These are phyloP conservation scores for Cryphonectria radicalis DNA, from an alignment of 2,329 filamentous ascomycete species.

Conservation along the genomic window DNA sequence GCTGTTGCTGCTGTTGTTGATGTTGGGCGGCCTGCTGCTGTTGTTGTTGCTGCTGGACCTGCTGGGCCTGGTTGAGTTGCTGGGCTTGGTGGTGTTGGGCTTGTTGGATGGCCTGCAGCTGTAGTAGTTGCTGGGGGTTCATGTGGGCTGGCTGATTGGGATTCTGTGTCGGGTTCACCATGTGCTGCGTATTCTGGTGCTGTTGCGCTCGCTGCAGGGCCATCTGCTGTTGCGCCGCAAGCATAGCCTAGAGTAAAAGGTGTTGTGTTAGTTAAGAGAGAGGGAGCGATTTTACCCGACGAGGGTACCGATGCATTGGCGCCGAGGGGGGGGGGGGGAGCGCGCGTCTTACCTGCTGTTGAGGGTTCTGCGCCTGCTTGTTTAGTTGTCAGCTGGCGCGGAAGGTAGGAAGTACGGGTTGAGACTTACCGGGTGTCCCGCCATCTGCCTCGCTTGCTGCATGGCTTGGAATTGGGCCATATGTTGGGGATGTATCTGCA, in stretches of 20 bases:
- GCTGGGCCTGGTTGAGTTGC: conserved; percentile 40
- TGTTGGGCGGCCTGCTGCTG: conserved; percentile 46
- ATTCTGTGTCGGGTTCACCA: conserved; percentile 48
- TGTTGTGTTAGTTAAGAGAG: conserved; percentile 6
- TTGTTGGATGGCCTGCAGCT: conserved; percentile 46
- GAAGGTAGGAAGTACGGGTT: background rate
- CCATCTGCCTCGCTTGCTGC: conserved; percentile 28
- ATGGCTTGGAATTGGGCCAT: conserved; percentile 41
- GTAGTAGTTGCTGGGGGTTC: conserved; percentile 49
- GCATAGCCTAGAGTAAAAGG: conserved; percentile 42
- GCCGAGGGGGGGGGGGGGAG: conserved; percentile 31
- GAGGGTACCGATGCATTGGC: conserved; percentile 12
- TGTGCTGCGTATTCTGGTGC: conserved; percentile 46
- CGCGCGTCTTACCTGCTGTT: conserved; percentile 32
- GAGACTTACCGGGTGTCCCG: conserved; percentile 28
- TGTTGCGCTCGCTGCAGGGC: conserved; percentile 43
- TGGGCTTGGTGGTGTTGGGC: conserved; percentile 39
- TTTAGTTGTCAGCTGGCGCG: conserved; percentile 22
- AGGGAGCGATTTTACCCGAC: conserved; percentile 22
- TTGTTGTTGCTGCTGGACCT: conserved; percentile 46
- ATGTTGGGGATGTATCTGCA: conserved; percentile 46
- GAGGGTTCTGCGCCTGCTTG: conserved; percentile 30
- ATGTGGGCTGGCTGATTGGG: conserved; percentile 54
- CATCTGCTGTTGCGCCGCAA: conserved; percentile 53
- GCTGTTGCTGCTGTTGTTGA: conserved; percentile 44